These are phyloP conservation scores for Aspergillus clavatus DNA, from an alignment of 2,329 filamentous ascomycete species.

Conservation along the genomic window DNA sequence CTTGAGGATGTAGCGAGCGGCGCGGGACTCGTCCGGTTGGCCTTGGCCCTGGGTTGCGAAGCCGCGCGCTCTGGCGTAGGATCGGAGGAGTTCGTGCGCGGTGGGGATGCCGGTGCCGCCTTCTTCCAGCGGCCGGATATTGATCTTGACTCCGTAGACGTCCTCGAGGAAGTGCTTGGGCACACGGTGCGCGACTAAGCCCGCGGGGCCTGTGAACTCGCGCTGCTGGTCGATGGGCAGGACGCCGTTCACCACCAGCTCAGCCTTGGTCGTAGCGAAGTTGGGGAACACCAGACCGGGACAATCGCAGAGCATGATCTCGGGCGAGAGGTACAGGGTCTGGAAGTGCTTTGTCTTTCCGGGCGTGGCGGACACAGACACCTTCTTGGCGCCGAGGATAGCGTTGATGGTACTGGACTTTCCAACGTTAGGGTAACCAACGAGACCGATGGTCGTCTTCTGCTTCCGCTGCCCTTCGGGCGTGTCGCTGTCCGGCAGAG, in stretches of 20 bases:
- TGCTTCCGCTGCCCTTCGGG: conserved; percentile 44
- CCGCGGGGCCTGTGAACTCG: conserved; percentile 83
- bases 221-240: conserved; percentile 94
- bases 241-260: conserved; percentile 91
- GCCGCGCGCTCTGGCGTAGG: conserved; percentile 83
- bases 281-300: conserved; percentile 98
- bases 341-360: conserved; percentile 99
- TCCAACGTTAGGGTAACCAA: conserved; percentile 97
- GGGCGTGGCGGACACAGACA: conserved; percentile 93
- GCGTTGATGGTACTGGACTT: conserved; percentile 99
- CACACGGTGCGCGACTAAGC: conserved; percentile 76
- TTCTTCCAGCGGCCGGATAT: conserved; percentile 75
- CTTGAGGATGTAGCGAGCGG: conserved; percentile 84
- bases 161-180: conserved; percentile 86
- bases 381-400: conserved; percentile 96
- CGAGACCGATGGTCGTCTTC: conserved; percentile 86
- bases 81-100: conserved; percentile 74
- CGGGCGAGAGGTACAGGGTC: conserved; percentile 87
- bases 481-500: conserved; percentile 40
- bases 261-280: conserved; percentile 92
- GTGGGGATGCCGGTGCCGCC: conserved; percentile 86
- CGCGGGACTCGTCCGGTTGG: conserved; percentile 87
- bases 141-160: conserved; percentile 87
- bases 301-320: conserved; percentile 92
- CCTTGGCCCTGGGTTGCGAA: conserved; percentile 87